Evolutionary conservation across 164 flowering plant genomes (phyloP), one percentile per base, ranked within the genome.

Genomic region (Taxillus chinensis): DNA sequence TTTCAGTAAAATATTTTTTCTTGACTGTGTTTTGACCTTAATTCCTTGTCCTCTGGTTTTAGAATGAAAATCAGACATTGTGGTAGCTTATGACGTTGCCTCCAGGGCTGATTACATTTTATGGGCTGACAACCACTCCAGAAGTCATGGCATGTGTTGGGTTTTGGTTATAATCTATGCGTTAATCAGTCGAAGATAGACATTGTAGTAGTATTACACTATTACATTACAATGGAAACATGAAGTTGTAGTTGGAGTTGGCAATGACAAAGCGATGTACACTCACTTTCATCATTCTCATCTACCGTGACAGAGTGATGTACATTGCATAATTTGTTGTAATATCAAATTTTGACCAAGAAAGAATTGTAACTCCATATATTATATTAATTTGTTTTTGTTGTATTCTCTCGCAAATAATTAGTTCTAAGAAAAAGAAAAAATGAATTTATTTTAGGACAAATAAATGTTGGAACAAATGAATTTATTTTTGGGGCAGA

Each of bases 31-130:
- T n/a, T n/a, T n/a, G n/a, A n/a, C n/a, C n/a, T n/a, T n/a, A n/a
- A n/a, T n/a, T 40, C 41, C 39, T 46, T 55, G n/a, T 57, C 66
- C 45, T 48, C 14, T 41, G n/a, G 57, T n/a, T 3, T 68, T 66
- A 93, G 97, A 95, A 95, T 74, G 96, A 90, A 80, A 92, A 91
- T 49, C 76, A 97, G 75, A 76, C 71, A 8, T 81, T 95, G 2
- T 95, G 99, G 99, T 91, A 95, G 79, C 95, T 95, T 17, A 98
- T 96, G 17, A 91, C 98, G n/a, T 64, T 95, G 62, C 99, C 99
- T 55, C 98, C 96, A 3, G 99, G 98, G 17, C 75, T 95, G 46
- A 95, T 95, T 40, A 91, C 99, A 59, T 95, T 95, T 71, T 95
- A 91, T 56, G 78, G 89, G 62, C 68, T 91, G 62, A 91, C 95